Base-by-base conservation (phyloP, 768 basidiomycete species). In the Gautieria morchelliformis region DNA sequence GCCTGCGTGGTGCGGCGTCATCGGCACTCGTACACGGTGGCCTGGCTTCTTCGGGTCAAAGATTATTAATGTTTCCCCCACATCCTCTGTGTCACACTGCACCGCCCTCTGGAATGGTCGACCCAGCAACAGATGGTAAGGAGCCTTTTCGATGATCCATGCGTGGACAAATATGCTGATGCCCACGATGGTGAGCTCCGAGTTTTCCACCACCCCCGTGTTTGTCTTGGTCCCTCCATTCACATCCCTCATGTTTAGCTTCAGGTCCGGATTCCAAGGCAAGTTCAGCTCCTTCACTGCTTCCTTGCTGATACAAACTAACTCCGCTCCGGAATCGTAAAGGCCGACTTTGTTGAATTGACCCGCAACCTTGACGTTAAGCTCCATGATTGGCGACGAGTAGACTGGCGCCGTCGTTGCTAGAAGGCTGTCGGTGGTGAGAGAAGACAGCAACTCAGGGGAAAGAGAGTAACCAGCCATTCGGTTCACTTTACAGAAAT, bases 91-190 rank as follows among this genome's bases (percentile, higher is more conserved):
- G 15, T 58, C 41, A 20, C 22, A 24, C n/a, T 32, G 27, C 11
- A 7, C 41, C 5, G 48, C 32, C 6, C 54, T 6, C 8, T 57
- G 27, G 57, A 62, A 61, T 0, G 61, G 61, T 12, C 50, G 51
- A 0, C 61, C 61, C 11, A 62, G 40, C 1, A 62, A 20, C 5
- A 62, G 40, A 1, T 37, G 24, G 20, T 58, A 60, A 14, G 61
- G 61, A 6, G 60, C 55, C 4, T 58, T 44, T 14, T 62, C n/a
- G 37, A 62, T 52, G 1, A 62, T 58, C n/a, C 58, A 60, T 0
- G 49, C 48, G 15, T 62, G 61, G 1, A 61, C 20, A 9, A 30
- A 39, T 12, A 62, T 17, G 1, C 24, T 20, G 7, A 61, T 46
- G 3, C 33, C 52, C 9, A 32, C 49, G 20, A 62, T 52, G 3